A percentile compares a stretch with the other conserved stretches of the same genome.
Conservation (phyloP, 192 early-diverging fungal species). For the Mortierella antarctica region DNA sequence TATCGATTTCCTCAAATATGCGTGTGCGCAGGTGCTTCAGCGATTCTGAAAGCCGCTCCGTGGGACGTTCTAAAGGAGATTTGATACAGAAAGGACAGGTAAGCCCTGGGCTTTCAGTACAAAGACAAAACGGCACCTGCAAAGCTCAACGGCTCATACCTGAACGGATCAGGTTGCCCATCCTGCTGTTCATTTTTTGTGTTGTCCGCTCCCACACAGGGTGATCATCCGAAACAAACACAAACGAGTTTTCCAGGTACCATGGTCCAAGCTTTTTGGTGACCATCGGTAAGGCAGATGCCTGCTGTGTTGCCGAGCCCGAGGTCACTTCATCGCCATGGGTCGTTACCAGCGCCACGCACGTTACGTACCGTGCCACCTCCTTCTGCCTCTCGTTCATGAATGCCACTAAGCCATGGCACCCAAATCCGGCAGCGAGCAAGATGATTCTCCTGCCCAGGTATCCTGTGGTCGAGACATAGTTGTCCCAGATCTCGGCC, state of each 20-base stretch:
- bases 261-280: conserved; percentile 34
- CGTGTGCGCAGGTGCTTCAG: conserved; percentile 16
- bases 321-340: conserved; percentile 10
- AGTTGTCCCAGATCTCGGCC: conserved; percentile 50
- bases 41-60: conserved; percentile 26
- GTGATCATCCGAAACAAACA: conserved; percentile 41
- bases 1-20: conserved; percentile 41
- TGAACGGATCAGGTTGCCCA: conserved; percentile 39
- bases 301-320: no score
- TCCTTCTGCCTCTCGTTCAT: conserved; percentile 53
- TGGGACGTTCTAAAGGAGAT: not conserved
- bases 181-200: conserved; percentile 43
- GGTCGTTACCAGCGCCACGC: conserved; percentile 38
- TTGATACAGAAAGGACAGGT: not conserved
- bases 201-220: conserved; percentile 25
- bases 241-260: conserved; percentile 50
- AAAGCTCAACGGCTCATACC: conserved; percentile 2
- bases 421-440: conserved; percentile 54
- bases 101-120: no score
- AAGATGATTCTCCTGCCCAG: conserved; percentile 37
- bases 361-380: conserved; percentile 37
- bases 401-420: conserved; percentile 42
- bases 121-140: not conserved
- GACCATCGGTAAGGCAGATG: conserved; percentile 37
- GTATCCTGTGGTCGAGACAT: conserved; percentile 27